phyloP scores from a whole-genome alignment of 1,139 yeast genomes.

The Kodamaea ohmeri region DNA sequence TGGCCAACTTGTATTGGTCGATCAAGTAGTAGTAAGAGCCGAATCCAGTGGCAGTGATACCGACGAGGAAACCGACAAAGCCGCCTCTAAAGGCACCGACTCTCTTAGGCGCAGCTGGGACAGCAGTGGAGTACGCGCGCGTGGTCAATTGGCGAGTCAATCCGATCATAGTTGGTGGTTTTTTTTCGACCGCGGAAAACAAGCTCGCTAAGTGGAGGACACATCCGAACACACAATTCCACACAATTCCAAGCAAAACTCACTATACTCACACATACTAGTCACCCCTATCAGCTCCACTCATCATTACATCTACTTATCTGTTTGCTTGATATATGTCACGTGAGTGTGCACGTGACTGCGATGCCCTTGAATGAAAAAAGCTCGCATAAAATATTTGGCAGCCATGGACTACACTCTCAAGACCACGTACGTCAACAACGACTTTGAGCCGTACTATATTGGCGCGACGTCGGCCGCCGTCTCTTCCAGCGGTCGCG shows the following conservation, averaged over 20 bases:
- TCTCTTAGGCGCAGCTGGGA: constrained; percentile 29
- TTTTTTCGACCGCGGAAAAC: constrained; percentile 5
- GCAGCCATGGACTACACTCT: constrained; percentile 11
- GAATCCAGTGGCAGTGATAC: constrained; percentile 71
- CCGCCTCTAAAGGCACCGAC: constrained; percentile 69
- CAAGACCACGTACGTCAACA: constrained; percentile 33
- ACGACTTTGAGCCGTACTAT: constrained; percentile 65
- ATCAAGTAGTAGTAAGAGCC: constrained; percentile 75
- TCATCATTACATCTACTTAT: background rate
- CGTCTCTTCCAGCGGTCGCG: constrained; percentile 58
- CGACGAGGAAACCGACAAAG: constrained; percentile 71
- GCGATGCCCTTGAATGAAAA: too few relatives aligned
- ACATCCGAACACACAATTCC: too few relatives aligned
- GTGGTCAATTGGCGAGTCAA: constrained; percentile 21
- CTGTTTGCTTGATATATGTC: background rate
- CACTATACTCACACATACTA: too few relatives aligned
- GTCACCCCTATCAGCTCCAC: background rate
- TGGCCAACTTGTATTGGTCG: constrained; percentile 74
- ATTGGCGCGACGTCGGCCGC: constrained; percentile 82
- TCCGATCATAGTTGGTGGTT: constrained; percentile 16
- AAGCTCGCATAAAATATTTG: background rate
- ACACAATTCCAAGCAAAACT: too few relatives aligned
- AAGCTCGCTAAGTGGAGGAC: background rate
- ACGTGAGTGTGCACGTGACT: too few relatives aligned
- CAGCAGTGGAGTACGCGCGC: constrained; percentile 31